Percentiles rank a stretch among this genome's conserved stretches.
phyloP scores from a whole-genome alignment of 2,329 filamentous ascomycete genomes.

The Colletotrichum siamense region DNA sequence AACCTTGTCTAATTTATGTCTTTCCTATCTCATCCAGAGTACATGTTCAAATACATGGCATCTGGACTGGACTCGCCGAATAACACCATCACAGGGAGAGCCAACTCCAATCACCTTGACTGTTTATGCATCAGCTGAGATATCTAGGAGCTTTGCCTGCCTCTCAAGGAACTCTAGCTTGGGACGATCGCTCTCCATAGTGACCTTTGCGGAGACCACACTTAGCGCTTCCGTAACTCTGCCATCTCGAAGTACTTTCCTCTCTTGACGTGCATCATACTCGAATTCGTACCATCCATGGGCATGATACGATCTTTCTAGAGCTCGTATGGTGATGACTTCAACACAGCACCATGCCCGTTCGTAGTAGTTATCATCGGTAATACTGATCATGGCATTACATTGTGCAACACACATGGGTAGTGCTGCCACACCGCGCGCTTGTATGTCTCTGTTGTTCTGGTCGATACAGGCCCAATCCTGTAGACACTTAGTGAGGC shows the following conservation, averaged over 20 bases:
- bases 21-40: too few relatives aligned
- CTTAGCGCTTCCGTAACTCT: conserved; percentile 7
- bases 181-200: conserved; percentile 26
- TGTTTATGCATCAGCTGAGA: not conserved
- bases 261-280: not conserved
- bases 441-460: conserved; percentile 27
- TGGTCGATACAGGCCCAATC: conserved; percentile 44
- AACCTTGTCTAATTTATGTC: too few relatives aligned
- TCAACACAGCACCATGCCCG: conserved; percentile 45
- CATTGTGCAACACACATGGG: conserved; percentile 43
- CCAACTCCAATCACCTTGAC: not conserved
- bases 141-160: conserved; percentile 24
- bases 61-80: not conserved
- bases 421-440: conserved; percentile 35
- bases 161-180: conserved; percentile 31
- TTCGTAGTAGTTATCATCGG: conserved; percentile 37
- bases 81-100: not conserved
- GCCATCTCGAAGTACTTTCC: not conserved
- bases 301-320: conserved; percentile 33
- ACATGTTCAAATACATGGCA: too few relatives aligned
- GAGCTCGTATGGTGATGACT: conserved; percentile 34
- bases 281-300: conserved; percentile 39
- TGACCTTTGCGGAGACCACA: conserved; percentile 23
- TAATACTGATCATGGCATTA: conserved; percentile 43
- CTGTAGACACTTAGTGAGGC: not conserved